Evolutionary conservation across 345 rosid species (phyloP).

Genomic region (Microcos paniculata): DNA sequence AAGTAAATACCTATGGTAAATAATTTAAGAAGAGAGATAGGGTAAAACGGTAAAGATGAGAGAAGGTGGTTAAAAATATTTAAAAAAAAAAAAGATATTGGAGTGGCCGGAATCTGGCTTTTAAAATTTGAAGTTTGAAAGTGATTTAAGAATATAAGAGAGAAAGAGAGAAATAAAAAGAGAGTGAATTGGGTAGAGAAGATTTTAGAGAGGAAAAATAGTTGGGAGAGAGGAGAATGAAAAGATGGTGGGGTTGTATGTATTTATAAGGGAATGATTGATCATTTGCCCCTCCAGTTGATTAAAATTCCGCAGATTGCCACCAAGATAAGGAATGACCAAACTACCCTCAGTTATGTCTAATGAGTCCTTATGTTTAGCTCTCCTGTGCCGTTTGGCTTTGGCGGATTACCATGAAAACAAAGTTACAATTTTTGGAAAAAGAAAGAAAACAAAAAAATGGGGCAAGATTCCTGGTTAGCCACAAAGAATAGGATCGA

Average conservation of each 20-base stretch:
- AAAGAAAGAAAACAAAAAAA: neutral
- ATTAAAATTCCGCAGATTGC: conserved; percentile 5
- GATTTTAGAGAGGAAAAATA: neutral
- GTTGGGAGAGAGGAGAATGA: neutral
- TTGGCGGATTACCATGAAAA: neutral
- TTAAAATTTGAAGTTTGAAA: neutral
- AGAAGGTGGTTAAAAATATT: neutral
- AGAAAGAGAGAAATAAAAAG: neutral
- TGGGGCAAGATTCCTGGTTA: neutral
- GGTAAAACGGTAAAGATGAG: neutral
- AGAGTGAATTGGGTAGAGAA: neutral
- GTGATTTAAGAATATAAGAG: neutral
- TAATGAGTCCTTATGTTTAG: neutral
- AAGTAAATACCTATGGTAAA: neutral
- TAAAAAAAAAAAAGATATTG: neutral
- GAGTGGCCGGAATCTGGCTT: neutral
- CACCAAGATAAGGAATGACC: conserved; percentile 11
- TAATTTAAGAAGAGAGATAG: neutral
- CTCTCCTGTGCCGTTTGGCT: neutral
- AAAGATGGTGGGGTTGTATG: neutral
- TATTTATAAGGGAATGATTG: conserved; percentile 32
- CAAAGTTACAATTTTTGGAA: neutral
- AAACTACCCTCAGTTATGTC: conserved; percentile 20
- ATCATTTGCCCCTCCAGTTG: conserved; percentile 9
- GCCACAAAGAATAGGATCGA: neutral